phyloP scores from a whole-genome alignment of 352 stramenopile genomes.

The Globisporangium mamillatum region DNA sequence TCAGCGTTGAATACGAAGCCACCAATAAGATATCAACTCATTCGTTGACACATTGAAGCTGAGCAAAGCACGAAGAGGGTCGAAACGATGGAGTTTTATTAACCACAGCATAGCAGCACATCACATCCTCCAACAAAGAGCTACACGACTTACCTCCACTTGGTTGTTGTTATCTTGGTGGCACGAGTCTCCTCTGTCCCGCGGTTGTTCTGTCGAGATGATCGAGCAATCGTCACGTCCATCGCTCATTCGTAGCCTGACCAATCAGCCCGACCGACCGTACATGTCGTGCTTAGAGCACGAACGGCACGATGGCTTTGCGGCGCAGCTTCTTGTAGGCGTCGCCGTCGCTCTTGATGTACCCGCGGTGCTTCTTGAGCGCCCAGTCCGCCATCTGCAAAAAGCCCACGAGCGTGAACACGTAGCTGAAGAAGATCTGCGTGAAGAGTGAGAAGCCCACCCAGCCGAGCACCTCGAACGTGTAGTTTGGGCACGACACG shows the following conservation, averaged over 20 bases:
- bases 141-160: background rate
- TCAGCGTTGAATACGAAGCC: too few species aligned
- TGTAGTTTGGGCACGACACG: slow-evolving; percentile 91
- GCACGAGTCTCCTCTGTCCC: background rate
- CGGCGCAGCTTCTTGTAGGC: slow-evolving; percentile 87
- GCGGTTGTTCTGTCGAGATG: background rate
- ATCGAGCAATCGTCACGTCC: background rate
- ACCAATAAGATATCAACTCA: too few species aligned
- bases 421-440: slow-evolving; percentile 76
- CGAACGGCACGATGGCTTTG: slow-evolving; percentile 83
- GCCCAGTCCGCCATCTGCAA: slow-evolving; percentile 90
- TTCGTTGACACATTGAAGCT: background rate
- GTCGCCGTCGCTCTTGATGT: slow-evolving; percentile 84
- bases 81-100: background rate
- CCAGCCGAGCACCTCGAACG: slow-evolving; percentile 88
- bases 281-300: slow-evolving; percentile 47
- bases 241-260: background rate
- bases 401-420: slow-evolving; percentile 85
- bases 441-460: slow-evolving; percentile 87
- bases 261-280: background rate
- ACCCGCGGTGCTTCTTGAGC: slow-evolving; percentile 85
- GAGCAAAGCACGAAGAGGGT: background rate
- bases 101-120: background rate
- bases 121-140: background rate
- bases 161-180: background rate